Base-by-base conservation (phyloP, 305 asterid species). In the Fraxinus xanthoxyloides region DNA sequence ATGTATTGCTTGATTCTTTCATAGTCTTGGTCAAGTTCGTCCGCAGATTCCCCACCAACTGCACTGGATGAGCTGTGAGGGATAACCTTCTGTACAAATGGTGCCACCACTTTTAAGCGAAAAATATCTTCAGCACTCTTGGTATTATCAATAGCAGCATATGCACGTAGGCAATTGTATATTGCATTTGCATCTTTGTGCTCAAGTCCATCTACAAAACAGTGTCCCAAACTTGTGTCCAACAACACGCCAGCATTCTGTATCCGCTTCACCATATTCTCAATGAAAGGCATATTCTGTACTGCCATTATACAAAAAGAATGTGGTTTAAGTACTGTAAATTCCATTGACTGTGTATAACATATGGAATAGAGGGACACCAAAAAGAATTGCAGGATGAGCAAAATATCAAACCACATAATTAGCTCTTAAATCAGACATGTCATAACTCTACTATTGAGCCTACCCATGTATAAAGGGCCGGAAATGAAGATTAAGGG, bases 121-220 rank as follows among this genome's bases (percentile, higher is more conserved):
- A 91, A 94, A 80, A 95, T 96, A 80, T 90, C 98, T 92, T 96
- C 98, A 23, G 99, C 97, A 79, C 92, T 92, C 78, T 67, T 90
- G 77, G 97, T 91, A 85, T 93, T 93, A 83, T 94, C 99, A 87
- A 88, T 90, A 54, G 99, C 97, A 82, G 98, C 98, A 92, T 93
- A 96, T 78, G 99, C 99, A 83, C 99, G 97, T 75, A 96, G 80
- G 83, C 99, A 96, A 81, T 96, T 96, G 93, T 96, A 93, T 80
- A 94, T 84, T 21, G 97, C 97, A 89, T 88, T 91, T 77, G 87
- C 97, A 91, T 96, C 99, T 92, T 85, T 90, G 85, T 96, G 92
- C 85, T 92, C 94, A 90, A 94, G 89, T 23, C 97, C 99, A 88
- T 93, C 98, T 7, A 88, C 89, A 85, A 96, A 92, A 85, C 98